Base-by-base conservation (phyloP, 2,329 filamentous ascomycete genomes). In the Aspergillus sp. region DNA sequence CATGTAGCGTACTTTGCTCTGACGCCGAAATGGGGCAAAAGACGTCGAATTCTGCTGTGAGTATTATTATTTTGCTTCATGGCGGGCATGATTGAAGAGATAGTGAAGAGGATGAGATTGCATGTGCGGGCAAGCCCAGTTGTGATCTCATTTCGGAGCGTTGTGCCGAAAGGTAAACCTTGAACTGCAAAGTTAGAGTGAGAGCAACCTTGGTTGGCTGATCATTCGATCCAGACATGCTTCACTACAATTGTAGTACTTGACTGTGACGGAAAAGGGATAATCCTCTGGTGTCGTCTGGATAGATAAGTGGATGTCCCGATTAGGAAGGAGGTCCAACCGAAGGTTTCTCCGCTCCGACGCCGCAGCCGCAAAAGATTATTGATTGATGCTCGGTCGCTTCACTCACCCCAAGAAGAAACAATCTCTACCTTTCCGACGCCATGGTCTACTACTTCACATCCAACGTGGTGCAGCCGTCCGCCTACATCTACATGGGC, bases 391-490 rank as follows among this genome's bases (percentile, higher is more conserved):
- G 26, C 26, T 30, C 26, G 11, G 26, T 30, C 26, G 26, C 9
- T 30, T 30, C 26, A 30, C 26, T 30, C 26, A 30, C 26, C 26
- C 26, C 26, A 38, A 15, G 9, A 22, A 44, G 20, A 18, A 18
- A 9, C 26, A 17, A 2, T 13, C 26, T 3, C 4, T 11, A 30
- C 26, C 6, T 36, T 15, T 15, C 34, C 34, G 34, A n/a, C 52
- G 63, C 36, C 32, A 67, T 99, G 95, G 95, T 99, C 47, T 96
- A 90, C 79, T 98, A 98, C 76, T 98, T 95, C 75, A 95, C 87
- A 1, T 98, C 93, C 24, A 93, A 85, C 60, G 86, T 87, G 42
- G 91, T 96, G 39, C 83, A 87, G 12, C 93, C 95, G 2, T 74
- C 91, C 32, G 93, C 91, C 42, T 93, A 89, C 72, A 87, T 99